Evolutionary conservation across 2,329 filamentous ascomycete genomes (phyloP).

Genomic region (Epichloe sibirici): DNA sequence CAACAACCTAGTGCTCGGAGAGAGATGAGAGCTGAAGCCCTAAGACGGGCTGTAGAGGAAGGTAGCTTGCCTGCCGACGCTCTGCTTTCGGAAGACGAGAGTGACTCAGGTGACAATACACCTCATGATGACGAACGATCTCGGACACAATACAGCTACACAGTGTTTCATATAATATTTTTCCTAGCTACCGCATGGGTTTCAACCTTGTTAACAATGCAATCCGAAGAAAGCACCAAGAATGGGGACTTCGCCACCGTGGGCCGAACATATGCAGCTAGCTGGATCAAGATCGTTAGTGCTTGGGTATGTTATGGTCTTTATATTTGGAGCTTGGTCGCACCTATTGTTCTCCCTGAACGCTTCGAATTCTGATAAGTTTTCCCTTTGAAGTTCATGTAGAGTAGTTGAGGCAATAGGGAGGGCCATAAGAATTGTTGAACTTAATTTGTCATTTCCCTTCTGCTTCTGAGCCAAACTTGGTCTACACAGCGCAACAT

Average conservation of each 20-base stretch:
- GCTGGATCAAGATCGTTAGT: slow-evolving; percentile 98
- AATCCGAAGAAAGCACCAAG: slow-evolving; percentile 52
- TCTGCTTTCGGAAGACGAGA: slow-evolving; percentile 61
- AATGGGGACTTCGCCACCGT: slow-evolving; percentile 76
- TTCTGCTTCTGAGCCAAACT: background rate
- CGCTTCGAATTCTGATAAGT: slow-evolving; percentile 52
- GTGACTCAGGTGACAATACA: slow-evolving; percentile 48
- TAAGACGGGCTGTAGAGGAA: slow-evolving; percentile 84
- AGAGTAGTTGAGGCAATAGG: background rate
- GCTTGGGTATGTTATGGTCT: slow-evolving; percentile 93
- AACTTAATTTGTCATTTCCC: background rate
- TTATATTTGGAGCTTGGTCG: slow-evolving; percentile 86
- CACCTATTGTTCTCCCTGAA: slow-evolving; percentile 75
- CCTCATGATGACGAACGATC: slow-evolving; percentile 78
- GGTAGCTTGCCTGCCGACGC: slow-evolving; percentile 87
- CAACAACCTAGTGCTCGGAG: slow-evolving; percentile 69
- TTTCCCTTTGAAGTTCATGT: background rate
- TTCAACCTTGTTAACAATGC: slow-evolving; percentile 71
- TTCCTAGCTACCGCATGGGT: slow-evolving; percentile 95
- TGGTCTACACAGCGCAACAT: background rate
- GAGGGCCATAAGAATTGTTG: background rate
- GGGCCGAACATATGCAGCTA: slow-evolving; percentile 90
- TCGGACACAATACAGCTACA: slow-evolving; percentile 91
- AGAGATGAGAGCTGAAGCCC: slow-evolving; percentile 85
- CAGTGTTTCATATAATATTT: slow-evolving; percentile 95